These are phyloP conservation scores for Salix caprea DNA, from an alignment of 345 rosid species.

Conservation along the genomic window DNA sequence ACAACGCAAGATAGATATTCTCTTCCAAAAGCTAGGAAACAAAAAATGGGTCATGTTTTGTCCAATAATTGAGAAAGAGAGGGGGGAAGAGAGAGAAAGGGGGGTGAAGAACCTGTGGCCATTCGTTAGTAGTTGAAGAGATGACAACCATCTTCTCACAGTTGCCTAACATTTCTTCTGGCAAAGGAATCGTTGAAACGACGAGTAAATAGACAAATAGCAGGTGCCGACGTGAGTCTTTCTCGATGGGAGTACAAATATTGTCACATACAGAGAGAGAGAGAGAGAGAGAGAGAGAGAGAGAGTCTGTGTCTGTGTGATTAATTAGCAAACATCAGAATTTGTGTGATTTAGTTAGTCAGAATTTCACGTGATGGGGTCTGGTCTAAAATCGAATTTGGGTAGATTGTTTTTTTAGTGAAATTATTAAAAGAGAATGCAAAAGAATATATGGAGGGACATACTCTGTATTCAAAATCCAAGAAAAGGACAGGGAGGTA, in stretches of 20 bases:
- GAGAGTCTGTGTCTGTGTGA: not conserved
- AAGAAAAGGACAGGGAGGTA: conserved; percentile 38
- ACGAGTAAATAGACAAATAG: conserved; percentile 57
- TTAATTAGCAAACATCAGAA: conserved; percentile 2
- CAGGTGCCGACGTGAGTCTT: conserved; percentile 57
- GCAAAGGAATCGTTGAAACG: conserved; percentile 56
- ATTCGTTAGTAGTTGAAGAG: conserved; percentile 58
- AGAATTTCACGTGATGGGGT: conserved; percentile 44
- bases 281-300: not conserved
- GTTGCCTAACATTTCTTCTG: conserved; percentile 51
- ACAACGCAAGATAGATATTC: conserved; percentile 36
- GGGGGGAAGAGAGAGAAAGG: conserved; percentile 24
- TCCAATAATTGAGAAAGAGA: conserved; percentile 38
- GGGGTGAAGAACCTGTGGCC: conserved; percentile 49
- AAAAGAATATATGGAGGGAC: conserved; percentile 18
- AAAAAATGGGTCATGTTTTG: conserved; percentile 48
- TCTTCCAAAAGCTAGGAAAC: conserved; percentile 24
- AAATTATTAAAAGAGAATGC: not conserved
- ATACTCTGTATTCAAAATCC: conserved; percentile 35
- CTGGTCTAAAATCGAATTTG: conserved; percentile 14
- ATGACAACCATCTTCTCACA: conserved; percentile 54
- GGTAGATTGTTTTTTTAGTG: not conserved
- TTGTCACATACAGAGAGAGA: not conserved
- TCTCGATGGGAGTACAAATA: conserved; percentile 28
- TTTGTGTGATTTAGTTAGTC: conserved; percentile 4